A percentile compares a stretch with the other conserved stretches of the same genome.
These are phyloP conservation scores for Globisporangium uncinulatum DNA, from an alignment of 352 stramenopile genomes.

Conservation along the genomic window DNA sequence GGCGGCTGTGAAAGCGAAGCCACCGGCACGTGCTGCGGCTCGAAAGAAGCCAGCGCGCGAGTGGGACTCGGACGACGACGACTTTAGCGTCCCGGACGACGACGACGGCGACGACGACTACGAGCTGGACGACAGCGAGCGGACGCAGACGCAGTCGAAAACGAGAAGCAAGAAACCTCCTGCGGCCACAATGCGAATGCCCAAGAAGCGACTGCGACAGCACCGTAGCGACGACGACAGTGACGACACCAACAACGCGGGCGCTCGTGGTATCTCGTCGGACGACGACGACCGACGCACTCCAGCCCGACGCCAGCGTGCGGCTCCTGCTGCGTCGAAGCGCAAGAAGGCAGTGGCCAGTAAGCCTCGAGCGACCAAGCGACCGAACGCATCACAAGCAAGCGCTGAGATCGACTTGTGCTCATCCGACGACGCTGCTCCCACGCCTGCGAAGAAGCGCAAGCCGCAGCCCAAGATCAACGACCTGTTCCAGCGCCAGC, in stretches of 20 bases:
- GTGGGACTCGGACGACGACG: conserved; percentile 37
- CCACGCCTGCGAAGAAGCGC: conserved; percentile 15
- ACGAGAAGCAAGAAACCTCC: conserved; percentile 12
- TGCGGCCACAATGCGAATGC: conserved; percentile 8
- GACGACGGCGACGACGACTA: conserved; percentile 66
- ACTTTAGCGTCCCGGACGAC: conserved; percentile 19
- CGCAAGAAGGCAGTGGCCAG: conserved; percentile 6
- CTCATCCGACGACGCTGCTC: conserved; percentile 41
- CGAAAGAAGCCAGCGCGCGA: conserved; percentile 22
- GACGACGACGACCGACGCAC: conserved; percentile 4
- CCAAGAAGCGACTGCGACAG: conserved; percentile 42
- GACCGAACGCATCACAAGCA: not conserved
- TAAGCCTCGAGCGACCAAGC: conserved; percentile 10
- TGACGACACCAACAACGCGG: conserved; percentile 18
- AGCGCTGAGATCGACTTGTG: conserved; percentile 39
- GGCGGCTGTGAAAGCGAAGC: not conserved
- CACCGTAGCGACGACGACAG: conserved; percentile 20
- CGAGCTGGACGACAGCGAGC: conserved; percentile 31
- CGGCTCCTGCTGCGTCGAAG: conserved; percentile 3
- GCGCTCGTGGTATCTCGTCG: conserved; percentile 13
- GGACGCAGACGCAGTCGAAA: conserved; percentile 18
- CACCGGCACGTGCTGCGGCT: conserved; percentile 6
- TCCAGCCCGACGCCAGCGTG: conserved; percentile 10
- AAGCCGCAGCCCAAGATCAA: conserved; percentile 56
- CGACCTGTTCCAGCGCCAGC: conserved; percentile 45